Percentiles rank a stretch among this genome's conserved stretches.
These are phyloP conservation scores for Alternaria brassicicola DNA, from an alignment of 2,329 filamentous ascomycete species.

Conservation along the genomic window DNA sequence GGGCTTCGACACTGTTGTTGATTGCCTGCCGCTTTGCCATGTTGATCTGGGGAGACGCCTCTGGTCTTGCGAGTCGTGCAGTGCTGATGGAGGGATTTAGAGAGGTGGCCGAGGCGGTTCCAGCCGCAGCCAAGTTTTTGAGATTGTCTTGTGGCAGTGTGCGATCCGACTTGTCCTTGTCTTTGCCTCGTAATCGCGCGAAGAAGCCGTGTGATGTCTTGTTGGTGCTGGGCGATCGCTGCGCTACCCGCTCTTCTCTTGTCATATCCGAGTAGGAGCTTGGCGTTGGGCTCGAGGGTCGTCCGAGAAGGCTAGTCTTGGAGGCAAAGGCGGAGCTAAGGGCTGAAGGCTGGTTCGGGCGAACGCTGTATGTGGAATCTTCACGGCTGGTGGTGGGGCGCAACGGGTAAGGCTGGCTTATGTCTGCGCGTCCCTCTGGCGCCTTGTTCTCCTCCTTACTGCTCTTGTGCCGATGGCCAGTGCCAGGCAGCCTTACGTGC, in stretches of 20 bases:
- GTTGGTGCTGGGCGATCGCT: conserved; percentile 63
- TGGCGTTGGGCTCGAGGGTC: conserved; percentile 82
- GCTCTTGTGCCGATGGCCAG: conserved; percentile 68
- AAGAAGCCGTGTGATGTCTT: conserved; percentile 59
- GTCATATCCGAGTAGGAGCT: conserved; percentile 69
- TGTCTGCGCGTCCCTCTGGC: conserved; percentile 40
- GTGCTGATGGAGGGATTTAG: conserved; percentile 46
- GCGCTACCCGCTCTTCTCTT: conserved; percentile 50
- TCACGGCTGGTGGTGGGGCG: conserved; percentile 78
- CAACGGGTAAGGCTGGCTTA: conserved; percentile 59
- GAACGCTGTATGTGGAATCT: conserved; percentile 64
- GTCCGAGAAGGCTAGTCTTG: conserved; percentile 58
- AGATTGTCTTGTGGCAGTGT: conserved; percentile 43
- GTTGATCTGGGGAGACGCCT: conserved; percentile 35
- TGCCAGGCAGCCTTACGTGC: conserved; percentile 64
- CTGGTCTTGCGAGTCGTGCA: conserved; percentile 33
- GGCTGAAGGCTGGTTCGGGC: conserved; percentile 50
- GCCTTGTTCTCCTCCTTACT: conserved; percentile 63
- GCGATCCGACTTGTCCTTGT: conserved; percentile 55
- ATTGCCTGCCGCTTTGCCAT: conserved; percentile 35
- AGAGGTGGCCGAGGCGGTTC: conserved; percentile 47
- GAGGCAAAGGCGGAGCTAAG: conserved; percentile 59
- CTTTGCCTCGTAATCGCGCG: conserved; percentile 59
- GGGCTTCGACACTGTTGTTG: conserved; percentile 24
- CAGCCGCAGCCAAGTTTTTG: conserved; percentile 42